Conservation (phyloP, 2,329 filamentous ascomycete species). For the Diaporthe humulicola region DNA sequence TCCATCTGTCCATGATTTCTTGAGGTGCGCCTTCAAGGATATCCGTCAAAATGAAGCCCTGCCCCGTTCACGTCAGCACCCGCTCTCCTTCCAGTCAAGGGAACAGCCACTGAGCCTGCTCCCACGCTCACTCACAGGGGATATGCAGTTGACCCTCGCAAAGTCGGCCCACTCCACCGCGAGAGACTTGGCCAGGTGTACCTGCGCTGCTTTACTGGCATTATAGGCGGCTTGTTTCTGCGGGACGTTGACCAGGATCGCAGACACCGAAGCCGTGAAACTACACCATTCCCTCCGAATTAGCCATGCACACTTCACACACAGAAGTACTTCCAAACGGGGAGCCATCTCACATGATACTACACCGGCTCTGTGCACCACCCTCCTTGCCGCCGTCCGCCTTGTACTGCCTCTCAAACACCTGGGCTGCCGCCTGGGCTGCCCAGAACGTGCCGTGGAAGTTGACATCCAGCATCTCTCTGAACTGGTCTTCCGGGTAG, state of each 20-base stretch:
- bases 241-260: constrained; percentile 55
- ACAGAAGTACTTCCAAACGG: not conserved
- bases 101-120: not conserved
- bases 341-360: constrained; percentile 47
- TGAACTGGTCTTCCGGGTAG: constrained; percentile 55
- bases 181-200: constrained; percentile 55
- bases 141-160: constrained; percentile 55
- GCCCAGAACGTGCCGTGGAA: constrained; percentile 58
- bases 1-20: constrained; percentile 48
- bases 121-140: constrained; percentile 46
- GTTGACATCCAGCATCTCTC: constrained; percentile 55
- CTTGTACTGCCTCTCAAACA: constrained; percentile 52
- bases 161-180: constrained; percentile 60
- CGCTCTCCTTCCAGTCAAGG: constrained; percentile 8
- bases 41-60: constrained; percentile 51
- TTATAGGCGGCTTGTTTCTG: constrained; percentile 59
- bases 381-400: constrained; percentile 39
- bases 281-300: not conserved
- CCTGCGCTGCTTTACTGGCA: constrained; percentile 56
- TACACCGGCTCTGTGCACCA: constrained; percentile 46
- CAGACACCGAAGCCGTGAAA: constrained; percentile 56
- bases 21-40: constrained; percentile 49
- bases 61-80: not conserved
- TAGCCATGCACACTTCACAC: not conserved
- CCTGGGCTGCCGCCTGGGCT: constrained; percentile 55